Base-by-base conservation (phyloP, 2,329 filamentous ascomycete genomes). In the Talaromyces piceae region DNA sequence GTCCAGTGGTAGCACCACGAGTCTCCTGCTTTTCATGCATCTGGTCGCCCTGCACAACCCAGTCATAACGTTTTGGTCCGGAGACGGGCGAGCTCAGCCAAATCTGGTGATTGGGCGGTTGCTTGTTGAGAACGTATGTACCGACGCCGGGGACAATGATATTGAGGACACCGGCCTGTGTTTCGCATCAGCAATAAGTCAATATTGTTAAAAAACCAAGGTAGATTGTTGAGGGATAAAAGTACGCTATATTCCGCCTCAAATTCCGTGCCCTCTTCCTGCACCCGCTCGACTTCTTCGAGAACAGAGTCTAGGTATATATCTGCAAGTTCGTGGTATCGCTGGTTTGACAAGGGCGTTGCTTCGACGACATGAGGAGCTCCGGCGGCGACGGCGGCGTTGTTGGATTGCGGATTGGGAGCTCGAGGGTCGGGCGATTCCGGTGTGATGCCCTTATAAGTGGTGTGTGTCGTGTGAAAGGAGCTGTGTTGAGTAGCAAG, bases 61-160 rank as follows among this genome's bases (percentile, higher is more conserved):
- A 98, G 69, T 97, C 91, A 73, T 86, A 98, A 53, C 91, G 84
- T 73, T 96, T 96, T 12, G 93, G 93, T 0, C 93, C 93, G 5
- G 88, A 91, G 49, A 89, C 76, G 3, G 93, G 93, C 41, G 89
- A 95, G 31, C 88, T 93, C 43, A 97, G 82, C 93, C 93, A 98
- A 65, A 98, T 95, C 67, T 85, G 93, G 76, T 90, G 93, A 77
- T 96, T 97, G 18, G 91, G 90, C 0, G 93, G 93, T 70, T 98
- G 93, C 72, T 98, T 98, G 80, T 98, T 98, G 73, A 98, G 80
- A 54, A 98, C 88, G 66, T 94, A 98, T 26, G 82, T 91, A 56
- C 91, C 90, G 47, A 82, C 75, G 11, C 77, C 74, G 1, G 82
- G 81, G 60, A 88, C 81, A 5, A 74, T 77, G 62, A 97, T 77